Evolutionary conservation across 179 eudicot genomes (phyloP).

Genomic region (Pouteria campechiana): DNA sequence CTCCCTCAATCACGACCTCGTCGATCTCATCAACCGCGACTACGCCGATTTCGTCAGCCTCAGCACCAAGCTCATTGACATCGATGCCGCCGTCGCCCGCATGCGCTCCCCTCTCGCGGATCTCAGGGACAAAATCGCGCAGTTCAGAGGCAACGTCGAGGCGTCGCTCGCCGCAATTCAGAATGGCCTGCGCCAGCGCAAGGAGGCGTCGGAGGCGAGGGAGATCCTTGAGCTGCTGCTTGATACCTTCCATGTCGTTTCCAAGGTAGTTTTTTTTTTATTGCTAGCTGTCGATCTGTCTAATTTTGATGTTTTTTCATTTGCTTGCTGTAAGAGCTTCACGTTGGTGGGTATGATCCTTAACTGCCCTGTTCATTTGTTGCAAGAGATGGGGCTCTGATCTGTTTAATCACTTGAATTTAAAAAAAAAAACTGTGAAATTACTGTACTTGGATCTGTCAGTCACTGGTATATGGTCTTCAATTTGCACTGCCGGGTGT

Average conservation of each 20-base stretch:
- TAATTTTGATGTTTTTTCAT: not conserved
- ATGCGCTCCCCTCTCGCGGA: constrained; percentile 91
- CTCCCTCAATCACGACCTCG: constrained; percentile 60
- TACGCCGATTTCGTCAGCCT: constrained; percentile 84
- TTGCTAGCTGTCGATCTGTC: not conserved
- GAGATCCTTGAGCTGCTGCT: constrained; percentile 75
- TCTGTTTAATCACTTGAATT: too few species aligned
- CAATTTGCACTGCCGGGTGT: too few species aligned
- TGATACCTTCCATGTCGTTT: constrained; percentile 86
- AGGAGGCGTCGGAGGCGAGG: constrained; percentile 59
- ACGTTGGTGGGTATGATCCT: too few species aligned
- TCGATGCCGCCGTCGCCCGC: constrained; percentile 64
- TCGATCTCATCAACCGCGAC: constrained; percentile 83
- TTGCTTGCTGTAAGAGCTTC: not conserved
- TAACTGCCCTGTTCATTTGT: too few species aligned
- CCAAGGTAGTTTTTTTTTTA: constrained; percentile 76
- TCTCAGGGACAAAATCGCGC: constrained; percentile 58
- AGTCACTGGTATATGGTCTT: too few species aligned
- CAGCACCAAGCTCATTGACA: constrained; percentile 80
- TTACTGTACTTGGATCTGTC: too few species aligned
- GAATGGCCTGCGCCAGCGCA: constrained; percentile 51
- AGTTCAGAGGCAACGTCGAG: constrained; percentile 45
- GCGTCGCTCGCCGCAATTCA: constrained; percentile 39
- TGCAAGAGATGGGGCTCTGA: too few species aligned
- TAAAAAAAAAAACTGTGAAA: too few species aligned